Conservation (phyloP, 1,284 basidiomycete species). For the Ganoderma lingzhi region DNA sequence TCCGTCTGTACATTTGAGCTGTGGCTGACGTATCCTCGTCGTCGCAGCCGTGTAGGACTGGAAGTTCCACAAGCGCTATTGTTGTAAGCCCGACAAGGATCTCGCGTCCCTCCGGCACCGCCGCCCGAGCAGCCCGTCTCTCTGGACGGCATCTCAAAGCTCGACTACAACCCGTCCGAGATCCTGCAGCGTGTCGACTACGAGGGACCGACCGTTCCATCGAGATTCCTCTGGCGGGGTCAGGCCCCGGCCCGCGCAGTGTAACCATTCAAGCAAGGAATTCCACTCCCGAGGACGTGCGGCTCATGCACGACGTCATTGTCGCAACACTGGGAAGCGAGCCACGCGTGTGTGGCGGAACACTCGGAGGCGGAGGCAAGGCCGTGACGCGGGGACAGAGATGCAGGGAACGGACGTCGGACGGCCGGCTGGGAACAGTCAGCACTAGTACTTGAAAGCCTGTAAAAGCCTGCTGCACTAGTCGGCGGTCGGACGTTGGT, state of each 20-base stretch:
- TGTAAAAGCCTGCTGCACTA: background rate
- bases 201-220: slow-evolving; percentile 12
- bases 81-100: slow-evolving; percentile 15
- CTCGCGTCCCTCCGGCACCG: background rate
- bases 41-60: background rate
- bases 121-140: background rate
- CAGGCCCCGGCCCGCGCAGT: background rate
- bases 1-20: background rate
- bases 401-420: background rate
- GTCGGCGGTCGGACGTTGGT: no score
- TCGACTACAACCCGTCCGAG: background rate
- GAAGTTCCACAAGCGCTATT: slow-evolving; percentile 11
- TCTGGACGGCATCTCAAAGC: background rate
- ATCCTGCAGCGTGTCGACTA: slow-evolving; percentile 7
- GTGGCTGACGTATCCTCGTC: background rate
- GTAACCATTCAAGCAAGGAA: background rate
- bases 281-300: no score
- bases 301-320: no score
- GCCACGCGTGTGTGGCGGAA: background rate
- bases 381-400: background rate
- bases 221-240: slow-evolving; percentile 8
- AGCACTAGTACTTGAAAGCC: no score
- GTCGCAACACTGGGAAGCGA: no score
- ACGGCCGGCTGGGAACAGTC: background rate
- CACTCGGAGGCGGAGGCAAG: background rate